Base-by-base conservation (phyloP, 768 basidiomycete species). In the Trametes coccinea region DNA sequence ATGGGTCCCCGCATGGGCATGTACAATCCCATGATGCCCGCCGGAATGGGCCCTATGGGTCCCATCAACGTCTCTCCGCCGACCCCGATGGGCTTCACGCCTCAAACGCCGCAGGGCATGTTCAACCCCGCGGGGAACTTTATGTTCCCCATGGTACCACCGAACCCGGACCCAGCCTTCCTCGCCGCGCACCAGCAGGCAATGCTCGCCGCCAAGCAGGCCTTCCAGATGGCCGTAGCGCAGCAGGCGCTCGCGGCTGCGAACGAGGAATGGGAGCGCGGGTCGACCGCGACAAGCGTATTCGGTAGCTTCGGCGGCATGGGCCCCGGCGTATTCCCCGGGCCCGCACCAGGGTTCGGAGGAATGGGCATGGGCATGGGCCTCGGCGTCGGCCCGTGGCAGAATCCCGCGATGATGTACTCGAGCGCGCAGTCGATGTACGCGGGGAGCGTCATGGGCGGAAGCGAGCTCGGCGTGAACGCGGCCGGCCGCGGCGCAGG, bases 201-300 rank as follows among this genome's bases (percentile, higher is more conserved):
- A 2, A 91, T 95, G 84, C 77, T 92, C 76, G 75, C 80, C 57
- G 93, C 93, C 54, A 94, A 94, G 73, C 93, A 94, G 73, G 86
- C 92, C 3, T 95, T 92, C 70, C 93, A 94, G 73, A 85, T 90
- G 79, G 89, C 93, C 2, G 89, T 95, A 45, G 93, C 93, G 5
- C 93, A 93, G 73, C 93, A 94, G 66, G 93, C 93, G 4, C 88
- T 93, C 83, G 88, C 86, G 7, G 85, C 87, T 7, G 93, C 93
- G n/a, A 91, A 83, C 17, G 93, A 94, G 34, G 92, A 94, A 70
- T 95, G 93, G 93, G 93, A 95, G 70, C 86, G 92, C 37, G 82
- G 84, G 6, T 92, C 90, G 55, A 83, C 77, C 6, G 71, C 70
- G 43, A 75, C 79, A 61, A 63, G 70, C 66, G 68, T 67, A 50